Percentiles rank a stretch among this genome's conserved stretches.
phyloP scores from a whole-genome alignment of 345 rosid species.

The Euphorbia tirucalli region DNA sequence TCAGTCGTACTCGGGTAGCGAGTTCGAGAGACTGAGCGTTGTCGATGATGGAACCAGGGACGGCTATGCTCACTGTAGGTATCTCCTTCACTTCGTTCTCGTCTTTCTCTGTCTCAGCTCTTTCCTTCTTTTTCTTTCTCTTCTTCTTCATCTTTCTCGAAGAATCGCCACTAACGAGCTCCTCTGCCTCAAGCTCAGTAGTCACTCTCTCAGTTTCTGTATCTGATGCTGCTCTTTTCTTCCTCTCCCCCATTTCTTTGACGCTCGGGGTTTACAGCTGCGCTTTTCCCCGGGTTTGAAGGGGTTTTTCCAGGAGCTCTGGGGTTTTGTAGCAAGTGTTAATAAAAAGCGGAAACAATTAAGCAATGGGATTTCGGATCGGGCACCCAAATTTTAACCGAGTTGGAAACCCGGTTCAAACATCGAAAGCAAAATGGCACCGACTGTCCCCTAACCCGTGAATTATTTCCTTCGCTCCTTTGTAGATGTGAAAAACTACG shows the following conservation, averaged over 20 bases:
- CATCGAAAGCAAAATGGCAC: no score
- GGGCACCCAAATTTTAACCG: neutral
- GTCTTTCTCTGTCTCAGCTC: constrained; percentile 21
- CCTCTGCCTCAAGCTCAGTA: constrained; percentile 11
- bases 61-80: constrained; percentile 78
- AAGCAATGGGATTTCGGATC: neutral
- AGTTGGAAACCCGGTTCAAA: no score
- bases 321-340: neutral
- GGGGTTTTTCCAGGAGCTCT: neutral
- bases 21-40: constrained; percentile 94
- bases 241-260: constrained; percentile 64
- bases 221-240: constrained; percentile 35
- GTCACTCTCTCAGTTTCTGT: constrained; percentile 6
- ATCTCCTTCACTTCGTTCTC: constrained; percentile 26
- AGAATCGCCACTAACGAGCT: constrained; percentile 33
- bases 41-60: constrained; percentile 89
- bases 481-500: no score
- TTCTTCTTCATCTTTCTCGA: constrained; percentile 30
- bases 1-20: constrained; percentile 66
- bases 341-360: neutral
- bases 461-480: no score
- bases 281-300: neutral
- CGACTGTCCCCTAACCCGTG: no score
- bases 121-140: constrained; percentile 27
- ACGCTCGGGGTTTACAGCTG: neutral